A percentile compares a stretch with the other conserved stretches of the same genome.
phyloP scores from a whole-genome alignment of 129 eudicot genomes.

The Centrapalus pauciflorus region DNA sequence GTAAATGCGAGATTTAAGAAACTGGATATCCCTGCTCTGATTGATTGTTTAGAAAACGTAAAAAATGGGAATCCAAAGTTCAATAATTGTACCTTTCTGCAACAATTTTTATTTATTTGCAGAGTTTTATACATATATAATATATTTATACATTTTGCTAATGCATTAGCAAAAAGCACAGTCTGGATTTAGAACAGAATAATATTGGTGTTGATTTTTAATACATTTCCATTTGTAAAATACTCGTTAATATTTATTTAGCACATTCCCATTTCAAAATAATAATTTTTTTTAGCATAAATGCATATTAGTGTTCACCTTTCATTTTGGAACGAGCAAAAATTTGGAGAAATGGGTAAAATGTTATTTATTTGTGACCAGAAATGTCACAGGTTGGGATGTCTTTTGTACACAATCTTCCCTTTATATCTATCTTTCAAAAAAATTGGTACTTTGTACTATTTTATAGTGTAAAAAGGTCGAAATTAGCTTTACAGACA shows the following conservation, averaged over 20 bases:
- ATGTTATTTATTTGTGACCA: constrained; percentile 1
- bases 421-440: no score
- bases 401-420: no score
- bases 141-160: no score
- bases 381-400: background rate
- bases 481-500: background rate
- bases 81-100: background rate
- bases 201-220: background rate
- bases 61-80: background rate
- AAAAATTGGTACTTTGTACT: no score
- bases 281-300: background rate
- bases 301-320: background rate
- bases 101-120: background rate
- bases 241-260: background rate
- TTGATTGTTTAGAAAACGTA: background rate
- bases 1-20: constrained; percentile 21
- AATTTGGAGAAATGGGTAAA: background rate
- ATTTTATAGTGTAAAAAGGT: background rate
- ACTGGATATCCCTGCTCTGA: constrained; percentile 10
- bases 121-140: background rate
- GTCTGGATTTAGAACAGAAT: background rate
- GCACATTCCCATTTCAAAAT: background rate
- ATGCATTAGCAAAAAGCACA: background rate
- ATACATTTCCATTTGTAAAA: constrained; percentile 1
- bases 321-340: background rate